Base-by-base conservation (phyloP, 2,329 filamentous ascomycete species). In the Penicillium sp. region DNA sequence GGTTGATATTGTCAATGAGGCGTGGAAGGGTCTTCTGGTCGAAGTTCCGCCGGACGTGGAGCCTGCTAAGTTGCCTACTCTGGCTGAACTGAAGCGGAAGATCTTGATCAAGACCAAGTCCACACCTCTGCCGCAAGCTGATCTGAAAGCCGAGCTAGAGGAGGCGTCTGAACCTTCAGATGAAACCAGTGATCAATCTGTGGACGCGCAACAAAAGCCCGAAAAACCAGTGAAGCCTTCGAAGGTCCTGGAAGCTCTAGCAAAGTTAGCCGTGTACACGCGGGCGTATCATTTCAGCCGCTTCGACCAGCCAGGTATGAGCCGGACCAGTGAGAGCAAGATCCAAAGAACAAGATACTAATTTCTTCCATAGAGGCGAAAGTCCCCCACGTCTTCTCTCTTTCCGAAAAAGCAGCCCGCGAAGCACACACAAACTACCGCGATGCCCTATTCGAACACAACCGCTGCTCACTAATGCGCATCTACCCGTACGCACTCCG, bases 1-100 rank as follows among this genome's bases (percentile, higher is more conserved):
- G 90, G 93, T 96, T 11, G 84, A 90, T 55, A 96, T 98, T 61
- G 97, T 99, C 89, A 87, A 87, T 63, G 87, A 96, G 64, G 89
- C 90, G 62, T 99, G 93, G 92, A 84, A 83, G 42, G 87, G 84
- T 0, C 77, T 89, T 66, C 80, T 98, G 6, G 80, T 97, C 11
- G 87, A 91, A 77, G 37, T 81, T 76, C 79, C 65, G 78, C 79
- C 64, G 71, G 87, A 90, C 78, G 39, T 80, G 76, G 79, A 64
- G 79, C 78, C 62, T 14, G 61, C 79, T 9, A 65, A 73, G 5
- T 83, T 93, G 26, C 89, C 90, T 0, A 83, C 85, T 31, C 86
- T 96, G 0, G 84, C 85, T 14, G 85, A 91, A 13, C 76, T 98
- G 51, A 83, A 83, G 52, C 82, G 85, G 54, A 96, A 93, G 74